A percentile compares a stretch with the other conserved stretches of the same genome.
Evolutionary conservation across 1,284 basidiomycete species (phyloP).

Genomic region (Cutaneotrichosporon sp.): DNA sequence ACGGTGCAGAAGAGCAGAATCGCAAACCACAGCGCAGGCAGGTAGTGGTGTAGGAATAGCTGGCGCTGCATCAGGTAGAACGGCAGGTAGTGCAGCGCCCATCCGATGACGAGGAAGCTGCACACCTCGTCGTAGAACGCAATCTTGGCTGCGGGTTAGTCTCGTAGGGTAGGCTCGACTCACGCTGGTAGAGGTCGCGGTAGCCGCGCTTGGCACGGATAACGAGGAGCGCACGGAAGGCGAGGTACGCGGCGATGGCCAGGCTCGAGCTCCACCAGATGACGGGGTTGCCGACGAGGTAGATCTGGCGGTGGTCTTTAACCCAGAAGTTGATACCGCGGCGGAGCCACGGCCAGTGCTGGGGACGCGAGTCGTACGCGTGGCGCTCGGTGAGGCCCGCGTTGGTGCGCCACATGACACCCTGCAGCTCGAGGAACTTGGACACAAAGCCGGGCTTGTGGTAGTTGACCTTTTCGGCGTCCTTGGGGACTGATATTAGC

Average conservation of each 20-base stretch:
- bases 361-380: constrained; percentile 86
- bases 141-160: constrained; percentile 61
- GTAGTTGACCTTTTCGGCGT: constrained; percentile 83
- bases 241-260: constrained; percentile 64
- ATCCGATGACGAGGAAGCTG: constrained; percentile 87
- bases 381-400: constrained; percentile 91
- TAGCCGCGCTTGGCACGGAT: constrained; percentile 85
- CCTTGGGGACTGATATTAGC: constrained; percentile 56
- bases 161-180: constrained; percentile 37
- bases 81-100: constrained; percentile 90
- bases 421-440: constrained; percentile 89
- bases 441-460: constrained; percentile 73
- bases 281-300: constrained; percentile 88
- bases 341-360: constrained; percentile 77
- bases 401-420: constrained; percentile 98
- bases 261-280: constrained; percentile 82
- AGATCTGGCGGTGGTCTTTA: constrained; percentile 89
- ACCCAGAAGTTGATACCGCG: constrained; percentile 99
- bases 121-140: constrained; percentile 88
- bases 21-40: constrained; percentile 91
- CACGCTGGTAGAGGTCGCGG: constrained; percentile 84
- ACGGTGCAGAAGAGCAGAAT: constrained; percentile 71
- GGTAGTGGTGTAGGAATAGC: constrained; percentile 94
- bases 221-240: constrained; percentile 69
- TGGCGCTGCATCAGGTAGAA: constrained; percentile 96